These are phyloP conservation scores for Cymbopogon citratus DNA, from an alignment of 176 grass and related monocot species.

Conservation along the genomic window DNA sequence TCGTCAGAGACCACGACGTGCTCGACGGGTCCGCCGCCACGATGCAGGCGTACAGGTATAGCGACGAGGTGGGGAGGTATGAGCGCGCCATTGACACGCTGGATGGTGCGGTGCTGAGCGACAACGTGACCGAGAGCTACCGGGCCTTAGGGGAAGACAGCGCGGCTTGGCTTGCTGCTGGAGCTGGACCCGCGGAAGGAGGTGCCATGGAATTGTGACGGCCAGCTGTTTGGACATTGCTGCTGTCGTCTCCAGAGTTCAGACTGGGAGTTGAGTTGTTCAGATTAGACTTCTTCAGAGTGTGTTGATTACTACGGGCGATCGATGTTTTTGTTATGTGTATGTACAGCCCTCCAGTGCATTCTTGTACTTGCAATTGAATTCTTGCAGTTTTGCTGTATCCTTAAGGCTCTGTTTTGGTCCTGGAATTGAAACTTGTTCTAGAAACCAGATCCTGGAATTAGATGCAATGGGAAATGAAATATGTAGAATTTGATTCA, in stretches of 20 bases:
- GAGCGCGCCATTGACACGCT: constrained; percentile 36
- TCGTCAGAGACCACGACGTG: constrained; percentile 63
- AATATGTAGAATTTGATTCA: not conserved
- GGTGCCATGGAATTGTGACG: not conserved
- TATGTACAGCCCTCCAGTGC: not conserved
- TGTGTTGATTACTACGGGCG: not conserved
- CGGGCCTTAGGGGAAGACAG: not conserved
- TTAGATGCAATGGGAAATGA: not conserved
- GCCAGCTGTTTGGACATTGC: too few species aligned
- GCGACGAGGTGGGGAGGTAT: constrained; percentile 28
- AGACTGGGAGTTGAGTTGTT: not conserved
- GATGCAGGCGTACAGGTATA: constrained; percentile 49
- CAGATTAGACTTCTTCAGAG: not conserved
- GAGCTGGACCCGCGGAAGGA: not conserved
- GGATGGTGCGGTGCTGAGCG: constrained; percentile 60
- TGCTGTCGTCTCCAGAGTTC: not conserved
- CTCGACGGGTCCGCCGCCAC: constrained; percentile 55
- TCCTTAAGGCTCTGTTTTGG: not conserved
- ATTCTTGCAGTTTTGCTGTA: not conserved
- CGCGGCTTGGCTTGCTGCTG: constrained; percentile 2
- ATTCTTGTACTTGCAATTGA: not conserved
- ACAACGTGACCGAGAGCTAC: constrained; percentile 56
- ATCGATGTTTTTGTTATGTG: not conserved
- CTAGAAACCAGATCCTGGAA: not conserved
- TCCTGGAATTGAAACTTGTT: not conserved